Evolutionary conservation across 1,284 basidiomycete species (phyloP).

Genomic region (Boletus holoroseus): DNA sequence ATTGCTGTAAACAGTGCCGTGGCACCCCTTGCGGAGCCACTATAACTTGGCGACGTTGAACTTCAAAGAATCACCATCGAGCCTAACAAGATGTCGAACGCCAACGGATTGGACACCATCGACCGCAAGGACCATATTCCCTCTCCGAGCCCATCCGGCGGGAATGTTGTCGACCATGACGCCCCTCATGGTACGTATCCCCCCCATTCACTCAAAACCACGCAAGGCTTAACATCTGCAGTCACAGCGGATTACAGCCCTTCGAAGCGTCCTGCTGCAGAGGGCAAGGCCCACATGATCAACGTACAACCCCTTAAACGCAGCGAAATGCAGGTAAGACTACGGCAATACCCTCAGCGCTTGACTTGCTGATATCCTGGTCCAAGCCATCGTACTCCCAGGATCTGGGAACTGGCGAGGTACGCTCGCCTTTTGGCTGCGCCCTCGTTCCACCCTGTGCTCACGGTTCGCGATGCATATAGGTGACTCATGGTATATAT

Average conservation of each 20-base stretch:
- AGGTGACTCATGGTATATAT: constrained; percentile 81
- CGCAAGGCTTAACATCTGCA: constrained; percentile 28
- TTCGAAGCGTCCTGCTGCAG: constrained; percentile 31
- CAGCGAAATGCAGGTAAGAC: constrained; percentile 74
- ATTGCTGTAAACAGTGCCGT: neutral
- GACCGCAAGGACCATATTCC: constrained; percentile 49
- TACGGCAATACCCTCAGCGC: constrained; percentile 12
- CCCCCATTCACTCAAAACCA: neutral
- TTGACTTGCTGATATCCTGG: constrained; percentile 13
- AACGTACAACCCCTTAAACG: constrained; percentile 77
- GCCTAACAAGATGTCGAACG: constrained; percentile 26
- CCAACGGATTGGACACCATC: constrained; percentile 30
- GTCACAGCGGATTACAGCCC: constrained; percentile 50
- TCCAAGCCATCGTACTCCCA: constrained; percentile 81
- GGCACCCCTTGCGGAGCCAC: neutral
- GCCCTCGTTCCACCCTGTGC: neutral
- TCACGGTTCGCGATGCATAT: constrained; percentile 4
- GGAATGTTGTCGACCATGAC: constrained; percentile 73
- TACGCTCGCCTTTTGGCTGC: constrained; percentile 20
- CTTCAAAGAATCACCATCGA: neutral
- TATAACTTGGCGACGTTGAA: constrained; percentile 19
- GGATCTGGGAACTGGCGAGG: constrained; percentile 69
- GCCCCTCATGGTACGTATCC: constrained; percentile 56
- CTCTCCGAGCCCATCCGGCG: constrained; percentile 43
- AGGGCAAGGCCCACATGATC: constrained; percentile 45